A percentile compares a stretch with the other conserved stretches of the same genome.
Evolutionary conservation across 495 filamentous ascomycete genomes (phyloP).

Genomic region (Recurvomyces mirabilis): DNA sequence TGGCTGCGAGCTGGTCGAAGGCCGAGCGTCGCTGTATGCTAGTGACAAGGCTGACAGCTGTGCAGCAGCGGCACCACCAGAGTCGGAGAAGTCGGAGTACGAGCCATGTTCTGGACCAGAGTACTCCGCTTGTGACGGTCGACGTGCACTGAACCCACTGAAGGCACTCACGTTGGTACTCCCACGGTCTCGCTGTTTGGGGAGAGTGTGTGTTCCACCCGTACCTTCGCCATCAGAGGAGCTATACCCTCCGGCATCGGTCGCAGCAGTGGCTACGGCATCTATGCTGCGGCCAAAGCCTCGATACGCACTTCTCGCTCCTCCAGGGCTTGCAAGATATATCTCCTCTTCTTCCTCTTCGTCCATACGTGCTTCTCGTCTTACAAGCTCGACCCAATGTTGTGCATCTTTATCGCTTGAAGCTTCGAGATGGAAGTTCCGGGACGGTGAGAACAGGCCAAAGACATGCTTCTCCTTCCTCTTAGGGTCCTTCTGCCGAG

Average conservation of each 20-base stretch:
- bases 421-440: constrained; percentile 84
- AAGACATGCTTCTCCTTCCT: constrained; percentile 71
- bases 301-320: constrained; percentile 28
- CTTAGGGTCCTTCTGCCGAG: constrained; percentile 77
- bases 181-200: constrained; percentile 7
- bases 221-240: constrained; percentile 47
- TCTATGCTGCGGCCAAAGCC: constrained; percentile 30
- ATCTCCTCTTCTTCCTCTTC: constrained; percentile 79
- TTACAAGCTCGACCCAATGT: constrained; percentile 78
- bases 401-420: constrained; percentile 59
- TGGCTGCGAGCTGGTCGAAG: constrained; percentile 15
- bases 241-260: constrained; percentile 42
- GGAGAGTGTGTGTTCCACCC: constrained; percentile 3
- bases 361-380: constrained; percentile 65
- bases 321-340: constrained; percentile 51
- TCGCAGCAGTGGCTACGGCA: constrained; percentile 16
- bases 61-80: constrained; percentile 33
- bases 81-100: constrained; percentile 84
- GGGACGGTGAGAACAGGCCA: constrained; percentile 82
- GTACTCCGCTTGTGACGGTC: constrained; percentile 52
- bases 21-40: constrained; percentile 17
- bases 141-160: constrained; percentile 20
- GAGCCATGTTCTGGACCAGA: constrained; percentile 82
- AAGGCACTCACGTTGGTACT: constrained; percentile 3
- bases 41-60: constrained; percentile 35